These are phyloP conservation scores for Xylaria sp. DNA, from an alignment of 2,329 filamentous ascomycete genomes.

Conservation along the genomic window DNA sequence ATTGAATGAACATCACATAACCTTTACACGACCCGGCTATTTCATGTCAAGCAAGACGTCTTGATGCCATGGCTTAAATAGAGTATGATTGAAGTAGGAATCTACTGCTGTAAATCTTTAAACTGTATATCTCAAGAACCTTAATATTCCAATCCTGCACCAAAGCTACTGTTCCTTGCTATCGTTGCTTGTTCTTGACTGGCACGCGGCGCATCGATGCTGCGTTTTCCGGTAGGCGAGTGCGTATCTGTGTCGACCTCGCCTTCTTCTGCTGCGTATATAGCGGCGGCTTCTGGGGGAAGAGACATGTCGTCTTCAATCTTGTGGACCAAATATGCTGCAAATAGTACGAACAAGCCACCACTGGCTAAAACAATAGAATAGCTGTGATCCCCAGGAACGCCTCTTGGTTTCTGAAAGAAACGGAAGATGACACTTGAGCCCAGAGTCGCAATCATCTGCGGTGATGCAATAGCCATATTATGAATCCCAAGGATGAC, in stretches of 20 bases:
- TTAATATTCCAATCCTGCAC: constrained; percentile 59
- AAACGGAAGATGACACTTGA: constrained; percentile 86
- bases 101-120: background rate
- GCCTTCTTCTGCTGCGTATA: constrained; percentile 56
- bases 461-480: constrained; percentile 89
- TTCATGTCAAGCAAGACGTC: background rate
- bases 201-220: constrained; percentile 55
- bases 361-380: constrained; percentile 87
- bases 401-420: constrained; percentile 87
- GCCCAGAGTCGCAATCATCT: constrained; percentile 87
- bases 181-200: constrained; percentile 58
- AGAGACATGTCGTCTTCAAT: constrained; percentile 69
- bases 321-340: constrained; percentile 76
- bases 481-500: constrained; percentile 96
- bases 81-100: background rate
- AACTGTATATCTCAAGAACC: background rate
- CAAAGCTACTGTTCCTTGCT: constrained; percentile 61
- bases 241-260: constrained; percentile 43
- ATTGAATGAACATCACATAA: constrained; percentile 3
- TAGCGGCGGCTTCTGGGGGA: constrained; percentile 49
- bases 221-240: constrained; percentile 51
- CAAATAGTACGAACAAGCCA: constrained; percentile 79
- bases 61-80: constrained; percentile 5
- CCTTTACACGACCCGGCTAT: constrained; percentile 1
- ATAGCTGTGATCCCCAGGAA: constrained; percentile 86